Conservation (phyloP, 2,329 filamentous ascomycete species). For the Cercospora brassicicola region DNA sequence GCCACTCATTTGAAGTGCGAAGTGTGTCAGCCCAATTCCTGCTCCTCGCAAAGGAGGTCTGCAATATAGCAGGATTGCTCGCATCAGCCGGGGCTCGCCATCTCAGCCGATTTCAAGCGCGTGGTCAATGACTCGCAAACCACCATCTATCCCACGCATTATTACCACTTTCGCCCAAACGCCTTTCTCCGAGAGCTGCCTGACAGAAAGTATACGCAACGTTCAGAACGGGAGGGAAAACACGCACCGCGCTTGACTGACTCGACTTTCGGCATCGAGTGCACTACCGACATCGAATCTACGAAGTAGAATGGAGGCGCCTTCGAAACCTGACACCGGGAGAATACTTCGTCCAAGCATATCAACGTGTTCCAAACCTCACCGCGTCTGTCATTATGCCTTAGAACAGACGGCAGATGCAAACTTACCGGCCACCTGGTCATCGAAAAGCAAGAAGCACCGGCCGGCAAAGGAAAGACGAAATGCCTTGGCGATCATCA, state of each 20-base stretch:
- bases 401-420: neutral
- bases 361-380: slow-evolving; percentile 5
- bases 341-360: neutral
- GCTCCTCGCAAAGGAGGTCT: neutral
- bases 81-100: neutral
- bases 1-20: neutral
- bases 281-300: neutral
- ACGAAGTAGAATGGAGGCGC: neutral
- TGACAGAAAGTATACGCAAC: neutral
- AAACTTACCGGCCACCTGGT: slow-evolving; percentile 1
- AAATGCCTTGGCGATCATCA: neutral
- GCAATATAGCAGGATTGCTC: neutral
- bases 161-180: neutral
- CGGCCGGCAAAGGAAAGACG: neutral
- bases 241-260: neutral
- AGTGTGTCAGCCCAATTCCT: neutral
- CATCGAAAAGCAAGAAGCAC: neutral
- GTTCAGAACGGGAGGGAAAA: neutral
- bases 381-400: slow-evolving; percentile 10
- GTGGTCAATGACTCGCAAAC: neutral
- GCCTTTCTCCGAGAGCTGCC: neutral
- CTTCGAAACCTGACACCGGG: neutral
- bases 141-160: neutral
- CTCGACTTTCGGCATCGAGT: slow-evolving; percentile 5
- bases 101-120: neutral